Evolutionary conservation across 805 yeast species (phyloP).

Genomic region (Debaryomyces prosopidis): DNA sequence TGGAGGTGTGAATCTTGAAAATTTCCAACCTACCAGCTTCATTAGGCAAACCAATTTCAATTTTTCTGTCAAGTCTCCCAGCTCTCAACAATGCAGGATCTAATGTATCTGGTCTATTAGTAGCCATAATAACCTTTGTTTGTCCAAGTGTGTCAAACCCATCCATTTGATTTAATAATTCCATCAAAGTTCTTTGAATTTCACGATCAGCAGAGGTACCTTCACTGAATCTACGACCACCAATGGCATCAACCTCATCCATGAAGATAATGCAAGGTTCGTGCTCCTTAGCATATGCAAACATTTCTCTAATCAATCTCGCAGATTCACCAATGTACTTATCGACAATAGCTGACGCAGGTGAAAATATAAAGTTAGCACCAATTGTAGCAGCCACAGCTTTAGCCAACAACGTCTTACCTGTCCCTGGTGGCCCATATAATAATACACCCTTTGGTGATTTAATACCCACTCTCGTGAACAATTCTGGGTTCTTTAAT

Average conservation of each 20-base stretch:
- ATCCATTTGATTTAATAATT: conserved; percentile 95
- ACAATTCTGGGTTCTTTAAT: conserved; percentile 93
- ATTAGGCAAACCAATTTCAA: conserved; percentile 93
- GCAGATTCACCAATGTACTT: conserved; percentile 98
- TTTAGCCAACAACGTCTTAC: conserved; percentile 92
- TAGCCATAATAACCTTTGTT: conserved; percentile 97
- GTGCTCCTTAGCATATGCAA: conserved; percentile 95
- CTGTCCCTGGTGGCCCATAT: conserved; percentile 99
- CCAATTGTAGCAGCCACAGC: conserved; percentile 99
- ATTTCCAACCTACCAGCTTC: conserved; percentile 94
- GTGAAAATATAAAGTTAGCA: conserved; percentile 96
- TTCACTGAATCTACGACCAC: conserved; percentile 96
- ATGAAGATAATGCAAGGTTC: conserved; percentile 97
- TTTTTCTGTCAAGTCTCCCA: conserved; percentile 94
- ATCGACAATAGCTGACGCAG: conserved; percentile 97
- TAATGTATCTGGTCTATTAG: conserved; percentile 97
- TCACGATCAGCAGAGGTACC: conserved; percentile 99
- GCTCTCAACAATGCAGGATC: conserved; percentile 98
- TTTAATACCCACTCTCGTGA: conserved; percentile 92
- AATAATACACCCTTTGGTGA: conserved; percentile 98
- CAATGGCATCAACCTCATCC: conserved; percentile 99
- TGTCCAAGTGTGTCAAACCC: conserved; percentile 96
- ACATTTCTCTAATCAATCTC: conserved; percentile 95
- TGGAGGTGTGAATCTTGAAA: conserved; percentile 87
- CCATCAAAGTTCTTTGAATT: conserved; percentile 97